Evolutionary conservation across 2,329 filamentous ascomycete species (phyloP), one percentile per base, ranked within the genome.

Genomic region (Nemania sp.): DNA sequence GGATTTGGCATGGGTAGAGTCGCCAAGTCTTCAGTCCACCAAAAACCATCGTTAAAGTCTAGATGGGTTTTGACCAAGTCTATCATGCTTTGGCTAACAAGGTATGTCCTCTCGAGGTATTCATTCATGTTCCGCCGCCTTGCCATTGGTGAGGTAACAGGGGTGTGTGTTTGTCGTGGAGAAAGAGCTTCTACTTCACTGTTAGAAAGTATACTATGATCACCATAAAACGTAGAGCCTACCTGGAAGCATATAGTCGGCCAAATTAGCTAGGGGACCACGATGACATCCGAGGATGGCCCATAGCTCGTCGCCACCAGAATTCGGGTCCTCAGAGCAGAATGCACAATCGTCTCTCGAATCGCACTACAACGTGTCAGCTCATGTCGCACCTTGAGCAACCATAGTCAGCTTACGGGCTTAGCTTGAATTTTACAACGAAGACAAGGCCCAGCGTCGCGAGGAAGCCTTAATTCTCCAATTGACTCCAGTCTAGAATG

Each of bases 1-100:
- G 80, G 79, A 54, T 82, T 83, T 1, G 77, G 71, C 29, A 79
- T 79, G 11, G 82, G 79, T 41, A 82, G 68, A 53, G 74, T 80
- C 7, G 81, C 82, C 26, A 85, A 76, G 69, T 87, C 83, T 55
- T 86, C 85, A 18, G 83, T 85, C 84, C 85, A 87, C 87, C 87
- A 89, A 72, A 89, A 88, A 1, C 81, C 81, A 70, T 89, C 87
- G 35, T 85, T 80, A 63, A 86, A 88, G 72, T 89, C 87, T 2
- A 87, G 74, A 61, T 83, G 81, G 3, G 77, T 73, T 62, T 81
- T 81, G 18, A 85, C 83, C 66, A 82, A 76, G n/a, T 81, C 78
- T 1, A 79, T 73, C 27, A 81, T 78, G 13, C 80, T 77, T n/a
- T 78, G 75, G n/a, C 79, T 76, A 22, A 84, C 76, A 15, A 80